Evolutionary conservation across 2,329 filamentous ascomycete genomes (phyloP), one percentile per base, ranked within the genome.

Genomic region (Xylaria polymorpha): DNA sequence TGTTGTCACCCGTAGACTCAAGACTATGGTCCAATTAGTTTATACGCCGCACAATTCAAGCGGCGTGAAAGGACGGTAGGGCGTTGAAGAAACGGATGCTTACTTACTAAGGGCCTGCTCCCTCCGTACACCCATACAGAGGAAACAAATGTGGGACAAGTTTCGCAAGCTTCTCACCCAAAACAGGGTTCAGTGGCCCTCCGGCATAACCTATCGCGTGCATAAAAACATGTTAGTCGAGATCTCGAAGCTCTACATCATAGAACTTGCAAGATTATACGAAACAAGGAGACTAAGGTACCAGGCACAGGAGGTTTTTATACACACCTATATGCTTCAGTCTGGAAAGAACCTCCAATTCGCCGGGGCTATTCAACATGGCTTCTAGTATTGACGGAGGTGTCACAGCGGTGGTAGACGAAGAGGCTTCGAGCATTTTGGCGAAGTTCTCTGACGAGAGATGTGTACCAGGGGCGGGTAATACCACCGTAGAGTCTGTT

Each of bases 341-440:
- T 25, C 69, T 72, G 0, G 68, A 65, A 3, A 76, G 50, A 7
- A 37, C 51, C 32, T 74, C 72, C 4, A 74, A 41, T n/a, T 68
- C 73, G 4, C 44, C 50, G 0, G 71, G 68, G 48, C 67, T 65
- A 37, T 68, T 69, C 44, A 76, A 61, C 71, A 77, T 72, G 35
- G 73, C 72, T 60, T 76, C 75, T 22, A 77, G 69, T 14, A 75
- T 61, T 3, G 73, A 73, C 2, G 74, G 72, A 14, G 74, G 72
- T 25, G 48, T 57, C 20, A 70, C 25, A 29, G 56, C 14, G 18
- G 39, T 46, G 4, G 41, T 67, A 67, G 69, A 71, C 56, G 66
- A 43, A 72, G 58, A 67, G 37, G 58, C 39, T 57, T 74, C 35
- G 22, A 75, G 61, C 53, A 76, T 69, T 18, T 57, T 66, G 1